phyloP scores from a whole-genome alignment of 2,329 filamentous ascomycete species.

The Mariannaea elegans region DNA sequence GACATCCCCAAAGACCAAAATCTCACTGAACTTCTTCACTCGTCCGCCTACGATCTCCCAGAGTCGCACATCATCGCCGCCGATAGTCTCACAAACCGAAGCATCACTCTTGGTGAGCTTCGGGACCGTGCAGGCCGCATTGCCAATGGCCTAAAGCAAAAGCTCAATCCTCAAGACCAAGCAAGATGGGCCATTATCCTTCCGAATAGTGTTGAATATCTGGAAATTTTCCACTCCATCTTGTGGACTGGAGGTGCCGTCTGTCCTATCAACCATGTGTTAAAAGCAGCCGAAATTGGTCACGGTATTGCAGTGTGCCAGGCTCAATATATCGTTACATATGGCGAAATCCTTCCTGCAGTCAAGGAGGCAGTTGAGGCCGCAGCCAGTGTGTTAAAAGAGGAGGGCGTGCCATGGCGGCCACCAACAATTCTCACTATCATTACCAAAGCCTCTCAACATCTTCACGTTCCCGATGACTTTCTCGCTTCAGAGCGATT shows the following conservation, averaged over 20 bases:
- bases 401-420: slow-evolving; percentile 44
- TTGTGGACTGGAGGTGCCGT: slow-evolving; percentile 51
- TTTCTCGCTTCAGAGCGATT: slow-evolving; percentile 44
- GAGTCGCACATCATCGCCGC: slow-evolving; percentile 53
- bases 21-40: slow-evolving; percentile 55
- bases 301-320: slow-evolving; percentile 53
- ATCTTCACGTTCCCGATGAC: slow-evolving; percentile 45
- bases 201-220: slow-evolving; percentile 55
- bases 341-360: slow-evolving; percentile 43
- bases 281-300: slow-evolving; percentile 50
- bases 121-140: slow-evolving; percentile 51
- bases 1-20: slow-evolving; percentile 51
- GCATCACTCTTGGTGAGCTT: slow-evolving; percentile 54
- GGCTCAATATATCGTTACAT: slow-evolving; percentile 52
- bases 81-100: slow-evolving; percentile 56
- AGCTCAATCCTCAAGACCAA: slow-evolving; percentile 45
- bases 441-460: slow-evolving; percentile 34
- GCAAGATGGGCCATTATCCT: slow-evolving; percentile 53
- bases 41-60: slow-evolving; percentile 45
- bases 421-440: slow-evolving; percentile 48
- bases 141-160: slow-evolving; percentile 48
- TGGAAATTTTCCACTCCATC: slow-evolving; percentile 53
- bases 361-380: slow-evolving; percentile 46
- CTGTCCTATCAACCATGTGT: slow-evolving; percentile 51
- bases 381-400: slow-evolving; percentile 38